Conservation (phyloP, 2,329 filamentous ascomycete genomes). For the Verticillium longisporum region DNA sequence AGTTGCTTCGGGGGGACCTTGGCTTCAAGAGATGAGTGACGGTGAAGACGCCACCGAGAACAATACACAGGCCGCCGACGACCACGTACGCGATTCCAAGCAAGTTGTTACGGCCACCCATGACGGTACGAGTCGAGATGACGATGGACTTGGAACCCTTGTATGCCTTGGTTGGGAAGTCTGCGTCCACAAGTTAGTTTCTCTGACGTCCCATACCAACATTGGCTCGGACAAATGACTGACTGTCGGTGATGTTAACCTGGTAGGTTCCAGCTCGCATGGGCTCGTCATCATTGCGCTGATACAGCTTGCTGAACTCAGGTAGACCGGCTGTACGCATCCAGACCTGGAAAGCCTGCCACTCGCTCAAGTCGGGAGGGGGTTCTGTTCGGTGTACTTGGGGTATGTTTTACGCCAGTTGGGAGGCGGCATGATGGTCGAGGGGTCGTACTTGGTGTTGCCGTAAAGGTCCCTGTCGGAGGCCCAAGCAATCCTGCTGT, state of each 20-base stretch:
- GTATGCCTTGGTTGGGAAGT: slow-evolving; percentile 73
- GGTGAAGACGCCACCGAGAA: slow-evolving; percentile 83
- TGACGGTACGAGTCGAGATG: slow-evolving; percentile 82
- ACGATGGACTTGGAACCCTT: slow-evolving; percentile 85
- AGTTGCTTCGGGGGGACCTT: slow-evolving; percentile 41
- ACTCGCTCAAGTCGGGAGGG: slow-evolving; percentile 66
- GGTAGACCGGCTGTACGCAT: slow-evolving; percentile 95
- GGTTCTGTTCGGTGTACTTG: slow-evolving; percentile 49
- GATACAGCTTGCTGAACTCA: slow-evolving; percentile 87
- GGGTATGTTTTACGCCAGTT: slow-evolving; percentile 75
- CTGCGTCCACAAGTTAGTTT: slow-evolving; percentile 34
- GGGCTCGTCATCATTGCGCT: slow-evolving; percentile 65
- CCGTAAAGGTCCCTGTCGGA: slow-evolving; percentile 79
- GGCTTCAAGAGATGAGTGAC: slow-evolving; percentile 87
- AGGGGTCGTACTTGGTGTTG: slow-evolving; percentile 55
- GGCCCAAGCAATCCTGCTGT: slow-evolving; percentile 73
- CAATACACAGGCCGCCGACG: slow-evolving; percentile 85
- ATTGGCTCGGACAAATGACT: slow-evolving; percentile 25
- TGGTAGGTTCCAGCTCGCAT: slow-evolving; percentile 71
- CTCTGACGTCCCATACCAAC: not conserved
- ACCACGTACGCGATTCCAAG: slow-evolving; percentile 94
- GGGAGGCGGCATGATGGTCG: slow-evolving; percentile 70
- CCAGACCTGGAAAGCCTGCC: slow-evolving; percentile 94
- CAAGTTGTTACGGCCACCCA: slow-evolving; percentile 93
- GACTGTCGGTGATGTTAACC: slow-evolving; percentile 73